Percentiles rank a stretch among this genome's conserved stretches.
phyloP scores from a whole-genome alignment of 139 green algal species.

The Volvox africanus region DNA sequence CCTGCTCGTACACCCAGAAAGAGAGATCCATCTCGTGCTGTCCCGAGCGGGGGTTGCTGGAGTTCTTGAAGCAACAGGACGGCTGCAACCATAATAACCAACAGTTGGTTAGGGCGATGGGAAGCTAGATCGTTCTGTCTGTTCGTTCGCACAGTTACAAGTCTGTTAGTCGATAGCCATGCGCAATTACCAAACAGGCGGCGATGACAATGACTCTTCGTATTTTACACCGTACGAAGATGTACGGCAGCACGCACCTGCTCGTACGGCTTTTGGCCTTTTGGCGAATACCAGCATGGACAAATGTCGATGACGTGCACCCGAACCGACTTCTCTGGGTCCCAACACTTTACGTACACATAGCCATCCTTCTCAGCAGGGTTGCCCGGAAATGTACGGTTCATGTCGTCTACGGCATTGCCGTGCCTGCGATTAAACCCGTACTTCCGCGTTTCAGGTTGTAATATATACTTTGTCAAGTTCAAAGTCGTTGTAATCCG shows the following conservation, averaged over 20 bases:
- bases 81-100: not conserved
- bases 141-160: no score
- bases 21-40: constrained; percentile 45
- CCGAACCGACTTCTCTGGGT: constrained; percentile 3
- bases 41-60: constrained; percentile 2
- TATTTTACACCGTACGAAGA: no score
- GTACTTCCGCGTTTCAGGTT: no score
- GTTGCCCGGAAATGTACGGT: constrained; percentile 39
- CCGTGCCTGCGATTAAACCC: not conserved
- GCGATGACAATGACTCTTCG: no score
- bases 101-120: no score
- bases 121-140: no score
- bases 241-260: constrained; percentile 1
- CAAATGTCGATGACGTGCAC: constrained; percentile 50
- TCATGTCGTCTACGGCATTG: constrained; percentile 3
- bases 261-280: constrained; percentile 17
- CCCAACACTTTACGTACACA: constrained; percentile 39
- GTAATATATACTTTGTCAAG: no score
- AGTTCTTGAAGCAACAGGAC: constrained; percentile 47
- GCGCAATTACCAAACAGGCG: no score
- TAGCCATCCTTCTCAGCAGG: constrained; percentile 24
- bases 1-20: constrained; percentile 47
- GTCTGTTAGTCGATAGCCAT: no score
- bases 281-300: constrained; percentile 45
- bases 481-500: no score